Evolutionary conservation across 75 land plant genomes (phyloP), one percentile per base, ranked within the genome.

Genomic region (Adiantum capillusveneris): DNA sequence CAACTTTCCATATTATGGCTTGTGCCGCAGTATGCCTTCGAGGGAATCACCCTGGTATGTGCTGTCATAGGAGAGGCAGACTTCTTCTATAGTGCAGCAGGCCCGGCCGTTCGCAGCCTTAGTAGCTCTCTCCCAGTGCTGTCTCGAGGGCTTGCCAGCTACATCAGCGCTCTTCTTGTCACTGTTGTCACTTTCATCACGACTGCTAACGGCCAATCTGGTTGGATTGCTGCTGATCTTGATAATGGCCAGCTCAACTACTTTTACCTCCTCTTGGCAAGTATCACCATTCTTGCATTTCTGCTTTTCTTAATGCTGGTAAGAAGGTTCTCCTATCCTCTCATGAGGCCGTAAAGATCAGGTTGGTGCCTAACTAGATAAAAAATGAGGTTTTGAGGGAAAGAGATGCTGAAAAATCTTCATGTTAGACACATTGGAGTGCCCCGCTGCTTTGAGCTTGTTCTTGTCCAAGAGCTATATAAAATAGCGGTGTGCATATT

Each of bases 1-100:
- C n/a, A 46, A 17, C 6, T 46, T 17, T 46, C 49, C 12, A 56
- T 63, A 14, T 56, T 62, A 21, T 70, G 72, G 66, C 72, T 58
- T 6, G 43, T 45, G 6, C 72, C 72, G 6, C 72, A 70, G 25
- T 70, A 53, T 30, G 19, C 63, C 2, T 31, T 70, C 0, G 34
- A 63, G 11, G 67, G 67, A 0, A 48, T 43, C 0, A 48, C 64
- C 36, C 68, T 63, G 46, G 67, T 57, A 1, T 63, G 65, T 51
- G 53, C 67, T 16, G 36, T 24, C 16, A 56, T 70, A 21, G 67
- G 72, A 9, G 68, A 63, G 41, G 45, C 63, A 6, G 67, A 70
- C 6, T 70, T 70, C 28, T 63, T 51, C 52, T 70, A 63, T 36
- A 28, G 52, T 2, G 62, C 65, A 45, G 17, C 67, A 12, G 55